Base-by-base conservation (phyloP, 306 rosid genomes). In the Prunus padus region DNA sequence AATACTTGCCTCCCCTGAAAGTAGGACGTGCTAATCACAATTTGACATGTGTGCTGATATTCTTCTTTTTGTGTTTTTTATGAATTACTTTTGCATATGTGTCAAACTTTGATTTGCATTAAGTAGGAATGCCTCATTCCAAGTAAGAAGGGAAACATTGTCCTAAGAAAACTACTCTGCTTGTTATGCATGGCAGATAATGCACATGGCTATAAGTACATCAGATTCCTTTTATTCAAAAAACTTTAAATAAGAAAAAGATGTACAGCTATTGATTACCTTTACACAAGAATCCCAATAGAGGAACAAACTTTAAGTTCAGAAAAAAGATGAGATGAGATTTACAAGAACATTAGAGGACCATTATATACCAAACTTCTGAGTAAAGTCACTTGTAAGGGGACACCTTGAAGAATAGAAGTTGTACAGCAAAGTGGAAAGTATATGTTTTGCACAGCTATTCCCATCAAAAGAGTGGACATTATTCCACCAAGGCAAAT, bases 341-440 rank as follows among this genome's bases (percentile, higher is more conserved):
- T 70, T 71, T 83, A 87, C 90, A 86, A 18, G 74, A 40, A 59
- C 71, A 63, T 76, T 22, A 82, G 78, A 81, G 47, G 25, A 83
- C 56, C 42, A 25, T 46, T 80, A 74, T 81, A 54, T 81, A 84
- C 74, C 31, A 52, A 37, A 49, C 65, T 67, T 64, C 59, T 2
- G 73, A 8, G 37, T 70, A 64, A 60, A 9, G 25, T 63, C 37
- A 51, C 72, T 70, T 59, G 42, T 55, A 52, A 8, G 30, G 40
- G 72, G 25, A 62, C 73, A 63, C 56, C 69, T n/a, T n/a, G 67
- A 51, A 63, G 50, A 42, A 70, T 49, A 25, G 15, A 16, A 64
- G 33, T 9, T 64, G 22, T 56, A 20, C 10, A 59, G 13, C 7
- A 79, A 46, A 30, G 33, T 28, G 60, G 65, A 75, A 76, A 75